A percentile compares a stretch with the other conserved stretches of the same genome.
Evolutionary conservation across 257 asterid species (phyloP).

Genomic region (Solanum boliviense): DNA sequence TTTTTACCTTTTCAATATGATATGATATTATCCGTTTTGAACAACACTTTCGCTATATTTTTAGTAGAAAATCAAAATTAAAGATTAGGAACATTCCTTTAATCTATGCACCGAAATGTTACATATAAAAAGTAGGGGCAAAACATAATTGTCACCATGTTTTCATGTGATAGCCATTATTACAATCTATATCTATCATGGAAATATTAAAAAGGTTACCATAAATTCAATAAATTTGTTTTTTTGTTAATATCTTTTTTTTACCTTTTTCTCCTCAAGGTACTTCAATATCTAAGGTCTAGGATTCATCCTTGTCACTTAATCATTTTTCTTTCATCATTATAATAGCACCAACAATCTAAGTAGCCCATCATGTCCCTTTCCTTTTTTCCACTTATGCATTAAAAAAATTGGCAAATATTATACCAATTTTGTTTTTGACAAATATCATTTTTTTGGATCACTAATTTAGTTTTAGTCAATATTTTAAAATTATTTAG

Average conservation of each 20-base stretch:
- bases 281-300: conserved; percentile 3
- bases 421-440: background rate
- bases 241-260: conserved; percentile 14
- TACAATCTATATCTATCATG: conserved; percentile 5
- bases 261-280: background rate
- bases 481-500: background rate
- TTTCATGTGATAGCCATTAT: conserved; percentile 34
- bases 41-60: fast-evolving
- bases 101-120: background rate
- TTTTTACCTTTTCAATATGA: background rate
- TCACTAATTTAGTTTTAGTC: background rate
- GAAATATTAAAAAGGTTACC: background rate
- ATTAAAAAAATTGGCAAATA: background rate
- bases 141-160: conserved; percentile 25
- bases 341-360: background rate
- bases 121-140: conserved; percentile 16
- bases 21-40: background rate
- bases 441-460: background rate
- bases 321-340: background rate
- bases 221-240: background rate
- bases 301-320: background rate
- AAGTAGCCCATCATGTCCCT: background rate
- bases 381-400: background rate
- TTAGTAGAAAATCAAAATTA: background rate
- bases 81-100: background rate